Evolutionary conservation across 1,284 basidiomycete genomes (phyloP).

Genomic region (Microbotryum scabiosae): DNA sequence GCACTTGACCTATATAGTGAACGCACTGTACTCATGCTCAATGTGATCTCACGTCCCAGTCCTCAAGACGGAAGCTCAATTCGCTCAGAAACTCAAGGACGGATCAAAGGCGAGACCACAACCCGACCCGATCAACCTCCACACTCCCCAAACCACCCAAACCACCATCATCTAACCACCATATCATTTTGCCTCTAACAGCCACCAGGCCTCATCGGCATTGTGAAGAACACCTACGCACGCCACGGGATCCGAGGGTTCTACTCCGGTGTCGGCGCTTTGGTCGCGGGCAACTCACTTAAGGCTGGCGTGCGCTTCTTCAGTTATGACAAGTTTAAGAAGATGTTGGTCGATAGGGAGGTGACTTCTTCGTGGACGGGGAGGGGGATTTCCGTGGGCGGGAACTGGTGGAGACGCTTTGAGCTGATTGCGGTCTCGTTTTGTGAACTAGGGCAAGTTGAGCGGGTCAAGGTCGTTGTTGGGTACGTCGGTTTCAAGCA

Average conservation of each 20-base stretch:
- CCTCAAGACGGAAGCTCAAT: conserved; percentile 29
- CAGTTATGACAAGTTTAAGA: conserved; percentile 90
- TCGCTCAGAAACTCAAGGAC: conserved; percentile 9
- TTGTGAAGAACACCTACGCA: conserved; percentile 38
- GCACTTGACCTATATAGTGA: too few species aligned
- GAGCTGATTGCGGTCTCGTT: neutral
- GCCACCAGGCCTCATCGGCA: conserved; percentile 39
- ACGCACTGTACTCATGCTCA: too few species aligned
- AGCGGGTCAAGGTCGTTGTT: conserved; percentile 72
- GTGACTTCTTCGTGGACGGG: conserved; percentile 43
- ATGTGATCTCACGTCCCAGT: conserved; percentile 1
- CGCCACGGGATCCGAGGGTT: conserved; percentile 39
- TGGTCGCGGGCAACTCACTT: conserved; percentile 77
- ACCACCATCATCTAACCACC: neutral
- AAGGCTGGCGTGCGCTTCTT: conserved; percentile 94
- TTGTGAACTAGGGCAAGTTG: conserved; percentile 65
- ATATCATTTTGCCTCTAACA: conserved; percentile 7
- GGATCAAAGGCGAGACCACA: conserved; percentile 5
- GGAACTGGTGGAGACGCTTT: neutral
- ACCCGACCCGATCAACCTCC: too few species aligned
- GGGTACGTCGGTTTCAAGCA: conserved; percentile 47
- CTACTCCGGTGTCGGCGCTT: conserved; percentile 47
- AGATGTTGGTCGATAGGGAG: conserved; percentile 67
- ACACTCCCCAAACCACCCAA: neutral
- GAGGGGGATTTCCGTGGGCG: too few species aligned